These are phyloP conservation scores for Cladophialophora carrionii DNA, from an alignment of 2,329 filamentous ascomycete species.

Conservation along the genomic window DNA sequence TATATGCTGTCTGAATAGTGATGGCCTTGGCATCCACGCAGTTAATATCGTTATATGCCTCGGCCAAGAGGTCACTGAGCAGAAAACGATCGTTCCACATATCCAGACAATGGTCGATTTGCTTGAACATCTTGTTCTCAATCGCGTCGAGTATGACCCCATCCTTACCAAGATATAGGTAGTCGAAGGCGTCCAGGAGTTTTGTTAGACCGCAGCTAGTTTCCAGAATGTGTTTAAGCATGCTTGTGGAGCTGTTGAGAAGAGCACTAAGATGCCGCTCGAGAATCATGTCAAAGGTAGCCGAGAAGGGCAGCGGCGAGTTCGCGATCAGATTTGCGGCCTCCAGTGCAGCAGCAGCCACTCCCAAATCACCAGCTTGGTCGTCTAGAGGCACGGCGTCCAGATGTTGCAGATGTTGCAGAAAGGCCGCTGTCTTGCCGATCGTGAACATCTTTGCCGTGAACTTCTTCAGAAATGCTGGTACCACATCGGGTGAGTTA, in stretches of 20 bases:
- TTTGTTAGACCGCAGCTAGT: slow-evolving; percentile 68
- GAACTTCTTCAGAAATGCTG: slow-evolving; percentile 24
- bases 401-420: slow-evolving; percentile 21
- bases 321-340: slow-evolving; percentile 12
- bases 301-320: slow-evolving; percentile 54
- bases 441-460: slow-evolving; percentile 25
- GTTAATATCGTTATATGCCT: slow-evolving; percentile 62
- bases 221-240: slow-evolving; percentile 64
- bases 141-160: slow-evolving; percentile 69
- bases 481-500: slow-evolving; percentile 18
- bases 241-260: slow-evolving; percentile 57
- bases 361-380: slow-evolving; percentile 1
- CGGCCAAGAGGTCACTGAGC: slow-evolving; percentile 75
- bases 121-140: slow-evolving; percentile 70
- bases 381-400: slow-evolving; percentile 4
- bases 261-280: slow-evolving; percentile 73
- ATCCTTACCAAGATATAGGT: slow-evolving; percentile 76
- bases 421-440: slow-evolving; percentile 34
- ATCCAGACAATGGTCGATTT: slow-evolving; percentile 64
- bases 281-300: slow-evolving; percentile 73
- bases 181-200: slow-evolving; percentile 68
- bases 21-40: slow-evolving; percentile 65
- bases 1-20: slow-evolving; percentile 57
- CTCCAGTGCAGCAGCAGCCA: slow-evolving; percentile 18
- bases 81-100: slow-evolving; percentile 81